Evolutionary conservation across 192 early-diverging fungal genomes (phyloP).

Genomic region (Geranomyces variabilis): DNA sequence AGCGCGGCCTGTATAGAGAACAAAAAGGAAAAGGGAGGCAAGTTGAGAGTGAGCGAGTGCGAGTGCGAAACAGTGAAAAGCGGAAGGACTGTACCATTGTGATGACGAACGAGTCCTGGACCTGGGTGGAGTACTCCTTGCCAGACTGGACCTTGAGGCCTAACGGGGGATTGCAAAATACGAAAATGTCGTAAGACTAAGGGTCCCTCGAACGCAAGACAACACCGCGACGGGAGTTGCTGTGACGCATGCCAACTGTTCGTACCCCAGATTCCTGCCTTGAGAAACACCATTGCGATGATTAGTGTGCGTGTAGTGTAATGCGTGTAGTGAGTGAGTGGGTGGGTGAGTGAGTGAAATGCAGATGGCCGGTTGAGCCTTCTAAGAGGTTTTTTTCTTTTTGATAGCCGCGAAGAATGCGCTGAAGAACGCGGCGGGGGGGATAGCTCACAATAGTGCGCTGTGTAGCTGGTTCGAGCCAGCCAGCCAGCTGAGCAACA

Average conservation of each 20-base stretch:
- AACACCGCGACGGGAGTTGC: background rate
- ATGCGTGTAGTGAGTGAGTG: background rate
- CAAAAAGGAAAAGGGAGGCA: too few relatives aligned
- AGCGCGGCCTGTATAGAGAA: constrained; percentile 69
- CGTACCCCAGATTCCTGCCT: constrained; percentile 24
- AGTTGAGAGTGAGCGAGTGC: background rate
- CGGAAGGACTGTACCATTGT: constrained; percentile 31
- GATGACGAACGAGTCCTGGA: constrained; percentile 78
- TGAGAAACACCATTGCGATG: constrained; percentile 15
- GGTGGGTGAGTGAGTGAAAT: background rate
- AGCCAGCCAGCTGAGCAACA: too few relatives aligned
- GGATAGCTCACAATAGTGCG: too few relatives aligned
- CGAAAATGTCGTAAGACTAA: background rate
- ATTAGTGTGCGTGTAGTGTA: background rate
- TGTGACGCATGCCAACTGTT: background rate
- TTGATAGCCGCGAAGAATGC: background rate
- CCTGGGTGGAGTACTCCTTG: constrained; percentile 77
- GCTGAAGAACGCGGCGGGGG: background rate
- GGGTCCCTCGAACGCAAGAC: background rate
- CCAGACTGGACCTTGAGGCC: constrained; percentile 70
- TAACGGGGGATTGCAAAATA: constrained; percentile 7
- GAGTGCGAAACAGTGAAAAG: too few relatives aligned
- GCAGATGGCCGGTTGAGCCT: background rate
- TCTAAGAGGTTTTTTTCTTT: background rate
- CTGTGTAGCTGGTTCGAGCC: too few relatives aligned